Evolutionary conservation across 1,284 basidiomycete species (phyloP), one percentile per base, ranked within the genome.

Genomic region (Apiotrichum gracile): DNA sequence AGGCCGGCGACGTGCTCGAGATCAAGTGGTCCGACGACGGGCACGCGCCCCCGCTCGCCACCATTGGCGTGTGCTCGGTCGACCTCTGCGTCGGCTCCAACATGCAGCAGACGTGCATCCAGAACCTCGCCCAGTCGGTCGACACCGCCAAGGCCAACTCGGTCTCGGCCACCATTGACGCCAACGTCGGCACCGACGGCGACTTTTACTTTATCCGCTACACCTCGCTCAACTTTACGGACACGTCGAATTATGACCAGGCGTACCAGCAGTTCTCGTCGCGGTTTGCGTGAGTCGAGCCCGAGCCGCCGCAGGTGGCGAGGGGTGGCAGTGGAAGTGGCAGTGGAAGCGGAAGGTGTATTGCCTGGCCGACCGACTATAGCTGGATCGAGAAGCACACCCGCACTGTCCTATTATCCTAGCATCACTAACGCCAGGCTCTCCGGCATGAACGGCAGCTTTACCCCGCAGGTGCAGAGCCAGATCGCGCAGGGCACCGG

Each of bases 221-320:
- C 69, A 80, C 85, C 55, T 87, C 87, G 0, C 83, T 79, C 69
- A 81, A 85, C 69, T 33, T 49, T 43, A 42, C 64, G 65, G 2
- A 57, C 62, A 25, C 40, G 24, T 10, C 33, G 12, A 9, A 70
- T 78, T 54, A 72, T 83, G 17, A 76, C 80, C 47, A 85, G 77
- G 73, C 81, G 79, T 82, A 81, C 51, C 77, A 85, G 59, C 83
- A 87, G 2, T 92, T 90, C 79, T 89, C 88, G n/a, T 81, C 88
- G 55, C 83, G 83, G 64, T 92, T 90, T 78, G 48, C 59, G 66
- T 67, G 31, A 62, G 67, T 62, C 26, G 40, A n/a, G 9, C n/a
- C 33, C 13, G 16, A 3, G 17, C 24, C 26, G 37, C 38, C 40
- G 22, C 9, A 16, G 4, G 19, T 17, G 16, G 14, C 12, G 5